Conservation (phyloP, 768 basidiomycete genomes). For the Phanerodontia chrysosporium region DNA sequence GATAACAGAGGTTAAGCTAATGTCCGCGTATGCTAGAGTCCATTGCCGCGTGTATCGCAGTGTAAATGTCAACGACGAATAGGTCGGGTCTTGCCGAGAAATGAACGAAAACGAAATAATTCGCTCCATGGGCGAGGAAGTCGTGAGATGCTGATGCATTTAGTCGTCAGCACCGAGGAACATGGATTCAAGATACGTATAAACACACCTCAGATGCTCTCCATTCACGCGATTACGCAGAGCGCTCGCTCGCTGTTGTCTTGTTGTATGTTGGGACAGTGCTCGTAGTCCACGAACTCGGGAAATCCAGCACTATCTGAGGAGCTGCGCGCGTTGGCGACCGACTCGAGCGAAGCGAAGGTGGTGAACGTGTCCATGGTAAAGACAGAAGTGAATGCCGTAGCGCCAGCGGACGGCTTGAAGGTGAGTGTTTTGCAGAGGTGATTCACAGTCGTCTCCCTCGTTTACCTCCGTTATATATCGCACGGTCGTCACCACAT, state of each 20-base stretch:
- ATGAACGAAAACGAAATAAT: neutral
- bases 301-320: neutral
- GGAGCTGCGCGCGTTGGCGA: neutral
- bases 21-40: constrained; percentile 29
- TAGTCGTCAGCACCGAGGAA: neutral
- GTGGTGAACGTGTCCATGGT: neutral
- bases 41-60: constrained; percentile 53
- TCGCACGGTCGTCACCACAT: neutral
- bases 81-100: neutral
- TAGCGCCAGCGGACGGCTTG: neutral
- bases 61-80: constrained; percentile 23
- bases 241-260: neutral
- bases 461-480: neutral
- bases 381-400: neutral
- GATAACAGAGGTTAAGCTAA: neutral
- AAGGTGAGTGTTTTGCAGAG: neutral
- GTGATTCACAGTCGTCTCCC: neutral
- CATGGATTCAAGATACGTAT: too few relatives aligned
- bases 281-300: neutral
- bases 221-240: neutral
- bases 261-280: neutral
- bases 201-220: neutral
- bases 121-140: neutral
- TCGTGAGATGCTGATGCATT: neutral
- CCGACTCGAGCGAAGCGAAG: neutral